Conservation (phyloP, 139 green algal genomes). For the Nannochloris sp. region DNA sequence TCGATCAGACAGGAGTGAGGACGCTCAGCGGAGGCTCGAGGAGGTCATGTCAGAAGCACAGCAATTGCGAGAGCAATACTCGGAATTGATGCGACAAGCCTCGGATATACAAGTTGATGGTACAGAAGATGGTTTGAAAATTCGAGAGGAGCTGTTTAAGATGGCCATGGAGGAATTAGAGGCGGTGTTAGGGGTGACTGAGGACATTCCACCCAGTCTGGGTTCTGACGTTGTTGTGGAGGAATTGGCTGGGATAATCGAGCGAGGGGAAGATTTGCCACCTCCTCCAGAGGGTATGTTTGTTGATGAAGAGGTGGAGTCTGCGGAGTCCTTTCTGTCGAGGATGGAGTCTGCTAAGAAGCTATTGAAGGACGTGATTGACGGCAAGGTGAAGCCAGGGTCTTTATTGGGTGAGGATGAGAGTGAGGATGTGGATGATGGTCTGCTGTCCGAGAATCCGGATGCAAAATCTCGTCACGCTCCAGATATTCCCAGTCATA, state of each 20-base stretch:
- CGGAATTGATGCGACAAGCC: no score
- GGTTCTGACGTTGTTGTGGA: neutral
- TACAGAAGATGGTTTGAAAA: no score
- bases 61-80: no score
- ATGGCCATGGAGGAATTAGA: no score
- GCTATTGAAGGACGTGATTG: constrained; percentile 4
- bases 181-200: no score
- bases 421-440: neutral
- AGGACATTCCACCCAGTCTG: neutral
- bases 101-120: no score
- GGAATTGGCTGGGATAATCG: constrained; percentile 12
- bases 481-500: constrained; percentile 10
- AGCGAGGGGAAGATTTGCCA: constrained; percentile 1
- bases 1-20: no score
- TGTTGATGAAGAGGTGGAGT: constrained; percentile 1
- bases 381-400: constrained; percentile 9
- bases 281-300: neutral
- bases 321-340: constrained; percentile 9
- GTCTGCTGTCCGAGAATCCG: constrained; percentile 1
- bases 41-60: no score
- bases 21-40: no score
- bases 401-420: neutral
- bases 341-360: constrained; percentile 11
- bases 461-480: neutral
- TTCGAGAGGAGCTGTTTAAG: no score